Evolutionary conservation across 2,329 filamentous ascomycete species (phyloP), one percentile per base, ranked within the genome.

Genomic region (Sporothrix inflata): DNA sequence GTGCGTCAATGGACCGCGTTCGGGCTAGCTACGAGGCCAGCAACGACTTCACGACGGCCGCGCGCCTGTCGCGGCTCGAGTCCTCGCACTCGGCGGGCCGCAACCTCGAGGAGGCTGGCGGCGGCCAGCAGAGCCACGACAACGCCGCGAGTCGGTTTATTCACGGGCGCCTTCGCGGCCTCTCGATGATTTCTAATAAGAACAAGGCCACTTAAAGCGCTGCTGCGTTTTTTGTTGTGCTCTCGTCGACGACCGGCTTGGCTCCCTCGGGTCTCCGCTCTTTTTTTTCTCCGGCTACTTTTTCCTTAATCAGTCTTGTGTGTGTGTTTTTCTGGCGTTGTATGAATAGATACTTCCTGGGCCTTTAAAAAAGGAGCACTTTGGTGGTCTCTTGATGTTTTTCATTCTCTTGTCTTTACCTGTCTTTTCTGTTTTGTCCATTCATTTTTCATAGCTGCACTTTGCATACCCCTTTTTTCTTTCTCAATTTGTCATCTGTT

Each of bases 31-130:
- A 94, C 79, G 95, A 98, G 82, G 90, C 89, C 49, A 96, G 91
- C 80, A 92, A 90, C 77, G 96, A 98, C 78, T 97, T 98, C 78
- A 97, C 95, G 0, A 94, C 92, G 38, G 94, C 94, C 16, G 94
- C 94, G 49, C 90, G 95, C 79, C 83, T 99, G 76, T 91, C 91
- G 65, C 88, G 94, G 74, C 89, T 97, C 75, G 96, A 98, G 83
- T 94, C 92, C 30, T 89, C 86, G 67, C 87, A 89, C 71, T 90
- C 86, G 73, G 65, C n/a, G 12, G 63, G 70, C 8, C 65, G 34
- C 51, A 34, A 73, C 24, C n/a, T 61, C 19, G 61, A 70, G 19
- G n/a, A 42, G 42, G 45, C 34, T 11, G 42, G n/a, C 24, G 42
- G n/a, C 24, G 42, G 47, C n/a, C 14, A n/a, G 27, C 21, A 55